A percentile compares a stretch with the other conserved stretches of the same genome.
These are phyloP conservation scores for Penicillium psychrosexuale DNA, from an alignment of 2,329 filamentous ascomycete species.

Conservation along the genomic window DNA sequence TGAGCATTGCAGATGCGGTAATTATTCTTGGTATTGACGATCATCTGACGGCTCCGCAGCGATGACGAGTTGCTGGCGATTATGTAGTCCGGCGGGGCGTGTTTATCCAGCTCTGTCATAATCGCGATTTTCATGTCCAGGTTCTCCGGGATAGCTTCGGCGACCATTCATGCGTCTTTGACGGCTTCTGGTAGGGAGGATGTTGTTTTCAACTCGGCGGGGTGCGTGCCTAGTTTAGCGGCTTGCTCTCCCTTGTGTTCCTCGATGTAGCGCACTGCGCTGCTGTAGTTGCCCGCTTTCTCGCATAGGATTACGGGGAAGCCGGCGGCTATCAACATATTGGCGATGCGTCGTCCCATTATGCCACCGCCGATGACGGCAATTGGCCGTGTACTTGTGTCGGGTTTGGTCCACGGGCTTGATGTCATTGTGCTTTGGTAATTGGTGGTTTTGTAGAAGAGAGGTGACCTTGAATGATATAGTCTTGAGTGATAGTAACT, in stretches of 20 bases:
- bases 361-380: slow-evolving; percentile 21
- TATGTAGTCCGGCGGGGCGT: slow-evolving; percentile 15
- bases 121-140: slow-evolving; percentile 18
- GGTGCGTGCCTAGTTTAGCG: slow-evolving; percentile 13
- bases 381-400: slow-evolving; percentile 21
- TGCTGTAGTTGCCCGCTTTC: slow-evolving; percentile 6
- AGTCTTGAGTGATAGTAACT: neutral
- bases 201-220: slow-evolving; percentile 8
- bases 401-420: slow-evolving; percentile 17
- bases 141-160: slow-evolving; percentile 19
- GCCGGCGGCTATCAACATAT: slow-evolving; percentile 22
- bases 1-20: slow-evolving; percentile 24
- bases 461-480: neutral
- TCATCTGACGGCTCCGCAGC: slow-evolving; percentile 17
- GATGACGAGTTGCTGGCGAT: slow-evolving; percentile 21
- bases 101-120: slow-evolving; percentile 10
- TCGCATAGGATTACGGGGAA: slow-evolving; percentile 19
- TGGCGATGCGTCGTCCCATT: slow-evolving; percentile 22
- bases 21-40: slow-evolving; percentile 16
- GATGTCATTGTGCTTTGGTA: slow-evolving; percentile 13
- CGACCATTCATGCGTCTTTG: slow-evolving; percentile 17
- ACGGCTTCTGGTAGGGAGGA: slow-evolving; percentile 11
- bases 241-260: slow-evolving; percentile 14
- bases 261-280: slow-evolving; percentile 15
- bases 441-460: neutral